Evolutionary conservation across 164 flowering plant genomes (phyloP).

Genomic region (Echeveria elegans): DNA sequence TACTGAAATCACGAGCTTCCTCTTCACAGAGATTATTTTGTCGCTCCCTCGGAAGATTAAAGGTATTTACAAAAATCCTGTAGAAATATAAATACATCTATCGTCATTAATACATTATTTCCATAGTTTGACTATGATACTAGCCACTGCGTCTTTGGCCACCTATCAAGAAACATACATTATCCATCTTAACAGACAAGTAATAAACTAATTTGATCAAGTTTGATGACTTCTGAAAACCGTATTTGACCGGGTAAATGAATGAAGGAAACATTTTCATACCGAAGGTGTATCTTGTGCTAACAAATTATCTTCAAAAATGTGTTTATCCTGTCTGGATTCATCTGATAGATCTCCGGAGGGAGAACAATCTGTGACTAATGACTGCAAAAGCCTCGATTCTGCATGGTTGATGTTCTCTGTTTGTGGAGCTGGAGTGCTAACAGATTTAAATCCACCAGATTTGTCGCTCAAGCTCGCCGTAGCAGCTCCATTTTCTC

Average conservation of each 20-base stretch:
- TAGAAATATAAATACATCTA: conserved; percentile 12
- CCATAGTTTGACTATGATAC: neutral
- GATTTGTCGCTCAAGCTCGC: conserved; percentile 72
- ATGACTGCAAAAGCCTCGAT: conserved; percentile 50
- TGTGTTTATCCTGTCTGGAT: conserved; percentile 39
- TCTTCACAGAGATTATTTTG: conserved; percentile 84
- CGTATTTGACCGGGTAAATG: neutral
- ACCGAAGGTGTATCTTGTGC: conserved; percentile 74
- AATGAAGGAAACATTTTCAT: conserved; percentile 28
- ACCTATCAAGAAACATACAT: too few species aligned
- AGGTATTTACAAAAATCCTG: conserved; percentile 64
- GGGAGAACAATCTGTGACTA: conserved; percentile 49
- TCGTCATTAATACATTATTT: neutral
- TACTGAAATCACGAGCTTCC: conserved; percentile 82
- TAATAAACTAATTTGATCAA: neutral
- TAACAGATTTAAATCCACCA: conserved; percentile 67
- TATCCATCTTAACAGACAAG: too few species aligned
- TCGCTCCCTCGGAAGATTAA: conserved; percentile 81
- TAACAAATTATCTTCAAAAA: conserved; percentile 37
- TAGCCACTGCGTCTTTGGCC: neutral
- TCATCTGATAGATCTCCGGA: conserved; percentile 44
- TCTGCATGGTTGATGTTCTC: conserved; percentile 56
- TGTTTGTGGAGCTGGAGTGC: conserved; percentile 84
- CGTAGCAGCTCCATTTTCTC: conserved; percentile 56
- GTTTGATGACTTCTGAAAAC: neutral